Conservation (phyloP, 495 filamentous ascomycete species). For the Penicillium parvum region DNA sequence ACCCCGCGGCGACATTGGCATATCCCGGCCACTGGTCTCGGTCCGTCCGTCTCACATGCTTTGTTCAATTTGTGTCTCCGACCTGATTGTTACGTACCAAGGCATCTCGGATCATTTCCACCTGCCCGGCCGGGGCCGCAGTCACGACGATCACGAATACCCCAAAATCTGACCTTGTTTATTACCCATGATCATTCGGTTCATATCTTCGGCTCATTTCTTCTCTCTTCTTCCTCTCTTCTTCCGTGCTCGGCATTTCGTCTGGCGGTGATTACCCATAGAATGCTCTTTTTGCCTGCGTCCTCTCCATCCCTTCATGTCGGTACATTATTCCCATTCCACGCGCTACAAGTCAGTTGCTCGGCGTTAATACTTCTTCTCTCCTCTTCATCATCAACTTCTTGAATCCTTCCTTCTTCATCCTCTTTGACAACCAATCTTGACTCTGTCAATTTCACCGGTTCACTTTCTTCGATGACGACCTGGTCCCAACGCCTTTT, state of each 20-base stretch:
- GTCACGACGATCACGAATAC: constrained; percentile 46
- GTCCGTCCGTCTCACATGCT: too few relatives aligned
- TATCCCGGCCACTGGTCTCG: constrained; percentile 23
- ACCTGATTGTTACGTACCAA: constrained; percentile 6
- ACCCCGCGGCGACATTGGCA: constrained; percentile 32
- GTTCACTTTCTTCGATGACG: background rate
- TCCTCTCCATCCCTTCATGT: constrained; percentile 16
- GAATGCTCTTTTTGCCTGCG: constrained; percentile 21
- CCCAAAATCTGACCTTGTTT: constrained; percentile 32
- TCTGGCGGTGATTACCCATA: constrained; percentile 32
- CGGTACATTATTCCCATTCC: constrained; percentile 29
- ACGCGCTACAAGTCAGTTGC: constrained; percentile 19
- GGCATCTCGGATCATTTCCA: constrained; percentile 4
- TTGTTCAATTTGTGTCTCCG: too few relatives aligned
- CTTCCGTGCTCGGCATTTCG: constrained; percentile 29
- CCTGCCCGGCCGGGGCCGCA: constrained; percentile 24
- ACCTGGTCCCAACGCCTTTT: background rate
- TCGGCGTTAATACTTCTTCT: constrained; percentile 23
- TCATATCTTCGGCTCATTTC: constrained; percentile 23
- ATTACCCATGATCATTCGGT: constrained; percentile 32
- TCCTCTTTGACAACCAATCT: constrained; percentile 16
- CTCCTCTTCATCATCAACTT: constrained; percentile 3
- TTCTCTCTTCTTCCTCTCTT: constrained; percentile 16
- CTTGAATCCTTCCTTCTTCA: constrained; percentile 15
- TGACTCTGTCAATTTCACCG: constrained; percentile 7